Conservation (phyloP, 78 protist species). For the Ministeria vibrans region DNA sequence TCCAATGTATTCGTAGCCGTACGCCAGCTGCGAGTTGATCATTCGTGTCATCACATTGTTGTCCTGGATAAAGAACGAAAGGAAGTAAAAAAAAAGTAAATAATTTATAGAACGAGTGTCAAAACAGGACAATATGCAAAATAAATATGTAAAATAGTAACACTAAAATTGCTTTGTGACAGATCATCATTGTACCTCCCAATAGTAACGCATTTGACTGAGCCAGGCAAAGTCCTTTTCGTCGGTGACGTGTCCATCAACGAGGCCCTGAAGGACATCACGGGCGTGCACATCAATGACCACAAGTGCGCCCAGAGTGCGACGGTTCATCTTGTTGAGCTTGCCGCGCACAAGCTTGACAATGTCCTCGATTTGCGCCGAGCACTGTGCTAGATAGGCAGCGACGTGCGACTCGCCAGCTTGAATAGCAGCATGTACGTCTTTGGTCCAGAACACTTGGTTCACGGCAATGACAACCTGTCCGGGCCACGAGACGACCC, state of each 20-base stretch:
- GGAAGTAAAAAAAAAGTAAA: too few species aligned
- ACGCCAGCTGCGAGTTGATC: constrained; percentile 40
- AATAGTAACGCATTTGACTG: constrained; percentile 74
- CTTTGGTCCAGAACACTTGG: constrained; percentile 50
- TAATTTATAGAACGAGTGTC: too few species aligned
- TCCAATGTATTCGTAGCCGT: constrained; percentile 90
- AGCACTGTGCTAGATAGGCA: constrained; percentile 18
- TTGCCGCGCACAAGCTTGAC: constrained; percentile 41
- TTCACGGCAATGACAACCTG: constrained; percentile 51
- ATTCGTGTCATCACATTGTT: constrained; percentile 30
- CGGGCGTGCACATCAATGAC: constrained; percentile 75
- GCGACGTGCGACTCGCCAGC: neutral
- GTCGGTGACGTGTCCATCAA: neutral
- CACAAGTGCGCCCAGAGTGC: constrained; percentile 60
- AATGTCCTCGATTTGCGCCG: constrained; percentile 17
- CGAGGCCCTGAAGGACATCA: constrained; percentile 52
- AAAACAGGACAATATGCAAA: too few species aligned
- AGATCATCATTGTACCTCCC: too few species aligned
- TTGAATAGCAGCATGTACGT: constrained; percentile 3
- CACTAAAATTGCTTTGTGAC: too few species aligned
- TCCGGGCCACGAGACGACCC: constrained; percentile 69
- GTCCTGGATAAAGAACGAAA: too few species aligned
- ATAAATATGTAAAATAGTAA: too few species aligned
- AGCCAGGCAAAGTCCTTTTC: constrained; percentile 73
- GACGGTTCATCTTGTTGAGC: constrained; percentile 5